Evolutionary conservation across 108 stramenopile genomes (phyloP), one percentile per base, ranked within the genome.

Genomic region (Epipyxis sp.): DNA sequence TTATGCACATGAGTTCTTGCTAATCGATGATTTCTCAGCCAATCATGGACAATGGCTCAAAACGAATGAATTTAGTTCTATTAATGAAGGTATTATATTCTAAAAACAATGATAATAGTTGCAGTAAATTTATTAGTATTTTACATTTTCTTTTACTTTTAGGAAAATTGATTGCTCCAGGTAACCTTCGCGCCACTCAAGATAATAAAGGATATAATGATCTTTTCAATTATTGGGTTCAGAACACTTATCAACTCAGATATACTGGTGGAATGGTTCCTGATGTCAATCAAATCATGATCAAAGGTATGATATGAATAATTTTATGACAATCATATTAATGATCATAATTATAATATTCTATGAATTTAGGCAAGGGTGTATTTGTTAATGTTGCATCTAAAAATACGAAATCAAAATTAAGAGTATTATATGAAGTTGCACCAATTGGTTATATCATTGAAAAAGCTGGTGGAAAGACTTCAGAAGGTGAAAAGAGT

Each of bases 121-220:
- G n/a, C n/a, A n/a, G n/a, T n/a, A n/a, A n/a, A n/a, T n/a, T n/a
- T n/a, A n/a, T n/a, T n/a, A n/a, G n/a, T n/a, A n/a, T n/a, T 86
- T 3, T 90, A 90, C 68, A 88, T 89, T 61, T 90, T 90, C 78
- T 85, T 84, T 44, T 90, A 90, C 79, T 88, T 88, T 32, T 89
- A 45, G 85, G 89, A 82, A 91, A 92, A 78, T 89, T 91, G 42
- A 92, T 91, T 83, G 84, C 86, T 1, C 87, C 87, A 0, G 87
- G 85, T 13, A 87, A 87, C 78, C 79, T 87, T 42, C 65, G 87
- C 25, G 87, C 85, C n/a, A 84, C 84, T 25, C 59, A 85, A 65
- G 87, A 87, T 37, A 82, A 86, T 68, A 57, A 76, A 40, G 86
- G 86, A n/a, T 87, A 87, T 81, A 62, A 80, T 41, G 79, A 45